Percentiles rank a stretch among this genome's conserved stretches.
Conservation (phyloP, 2,329 filamentous ascomycete species). For the Ophiostoma himal-ulmi region DNA sequence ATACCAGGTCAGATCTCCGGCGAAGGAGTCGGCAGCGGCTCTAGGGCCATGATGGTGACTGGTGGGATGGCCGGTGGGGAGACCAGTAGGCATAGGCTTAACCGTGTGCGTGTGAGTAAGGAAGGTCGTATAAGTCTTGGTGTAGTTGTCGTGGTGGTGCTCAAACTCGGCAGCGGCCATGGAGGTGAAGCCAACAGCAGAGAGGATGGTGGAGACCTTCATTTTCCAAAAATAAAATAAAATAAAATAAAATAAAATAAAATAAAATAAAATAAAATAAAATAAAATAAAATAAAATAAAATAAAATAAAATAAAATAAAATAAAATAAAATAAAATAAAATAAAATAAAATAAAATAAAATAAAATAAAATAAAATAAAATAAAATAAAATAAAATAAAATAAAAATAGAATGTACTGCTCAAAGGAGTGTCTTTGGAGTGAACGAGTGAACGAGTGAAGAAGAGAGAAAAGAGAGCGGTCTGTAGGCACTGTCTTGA, state of each 20-base stretch:
- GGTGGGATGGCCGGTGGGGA: neutral
- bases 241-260: too few relatives aligned
- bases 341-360: too few relatives aligned
- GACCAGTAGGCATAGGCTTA: neutral
- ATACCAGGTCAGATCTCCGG: conserved; percentile 71
- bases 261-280: too few relatives aligned
- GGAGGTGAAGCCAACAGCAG: conserved; percentile 9
- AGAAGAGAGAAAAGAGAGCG: neutral
- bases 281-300: too few relatives aligned
- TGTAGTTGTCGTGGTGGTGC: neutral
- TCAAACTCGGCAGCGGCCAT: neutral
- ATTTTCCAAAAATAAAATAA: neutral
- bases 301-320: too few relatives aligned
- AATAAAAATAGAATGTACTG: neutral
- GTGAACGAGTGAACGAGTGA: neutral
- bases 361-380: too few relatives aligned
- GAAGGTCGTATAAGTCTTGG: neutral
- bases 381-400: too few relatives aligned
- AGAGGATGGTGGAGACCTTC: conserved; percentile 1
- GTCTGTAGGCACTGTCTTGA: neutral
- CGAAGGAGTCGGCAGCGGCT: conserved; percentile 33
- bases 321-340: too few relatives aligned
- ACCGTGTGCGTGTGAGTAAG: neutral
- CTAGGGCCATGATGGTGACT: neutral
- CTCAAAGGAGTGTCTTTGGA: neutral